Conservation (phyloP, 2,329 filamentous ascomycete species). For the Alternaria tenuissima region DNA sequence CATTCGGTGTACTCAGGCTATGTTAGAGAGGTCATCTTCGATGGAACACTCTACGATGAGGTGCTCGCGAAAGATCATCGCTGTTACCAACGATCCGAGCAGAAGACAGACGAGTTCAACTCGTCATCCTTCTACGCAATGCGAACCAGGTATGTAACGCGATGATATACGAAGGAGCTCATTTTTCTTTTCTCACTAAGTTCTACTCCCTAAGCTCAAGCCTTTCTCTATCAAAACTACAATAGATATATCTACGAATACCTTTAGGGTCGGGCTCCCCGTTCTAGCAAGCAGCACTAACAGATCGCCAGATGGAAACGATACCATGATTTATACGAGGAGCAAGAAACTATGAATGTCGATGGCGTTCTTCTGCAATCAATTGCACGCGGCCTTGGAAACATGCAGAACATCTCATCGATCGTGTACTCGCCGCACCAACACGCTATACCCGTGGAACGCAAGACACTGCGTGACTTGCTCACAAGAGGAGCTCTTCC, state of each 20-base stretch:
- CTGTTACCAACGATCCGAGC: constrained; percentile 14
- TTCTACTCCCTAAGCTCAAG: too few relatives aligned
- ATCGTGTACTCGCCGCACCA: constrained; percentile 39
- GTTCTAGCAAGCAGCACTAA: constrained; percentile 5
- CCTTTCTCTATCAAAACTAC: too few relatives aligned
- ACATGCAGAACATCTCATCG: constrained; percentile 34
- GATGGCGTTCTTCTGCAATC: constrained; percentile 35
- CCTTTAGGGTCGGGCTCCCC: too few relatives aligned
- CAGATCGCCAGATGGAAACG: constrained; percentile 27
- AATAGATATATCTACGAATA: too few relatives aligned
- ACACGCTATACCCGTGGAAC: constrained; percentile 31
- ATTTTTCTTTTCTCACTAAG: background rate
- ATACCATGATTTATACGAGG: constrained; percentile 34
- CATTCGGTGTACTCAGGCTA: constrained; percentile 35
- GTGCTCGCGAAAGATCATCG: constrained; percentile 22
- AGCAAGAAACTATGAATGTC: constrained; percentile 38
- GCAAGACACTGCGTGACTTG: constrained; percentile 28
- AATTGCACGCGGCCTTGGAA: constrained; percentile 31
- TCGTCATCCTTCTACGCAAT: constrained; percentile 21
- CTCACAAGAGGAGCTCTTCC: constrained; percentile 24
- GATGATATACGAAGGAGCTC: background rate
- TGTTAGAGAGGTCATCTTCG: constrained; percentile 45
- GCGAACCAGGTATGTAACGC: constrained; percentile 15
- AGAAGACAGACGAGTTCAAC: constrained; percentile 13
- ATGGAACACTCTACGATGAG: constrained; percentile 35